These are phyloP conservation scores for Aurantiochytrium sp. DNA, from an alignment of 108 stramenopile species.

Conservation along the genomic window DNA sequence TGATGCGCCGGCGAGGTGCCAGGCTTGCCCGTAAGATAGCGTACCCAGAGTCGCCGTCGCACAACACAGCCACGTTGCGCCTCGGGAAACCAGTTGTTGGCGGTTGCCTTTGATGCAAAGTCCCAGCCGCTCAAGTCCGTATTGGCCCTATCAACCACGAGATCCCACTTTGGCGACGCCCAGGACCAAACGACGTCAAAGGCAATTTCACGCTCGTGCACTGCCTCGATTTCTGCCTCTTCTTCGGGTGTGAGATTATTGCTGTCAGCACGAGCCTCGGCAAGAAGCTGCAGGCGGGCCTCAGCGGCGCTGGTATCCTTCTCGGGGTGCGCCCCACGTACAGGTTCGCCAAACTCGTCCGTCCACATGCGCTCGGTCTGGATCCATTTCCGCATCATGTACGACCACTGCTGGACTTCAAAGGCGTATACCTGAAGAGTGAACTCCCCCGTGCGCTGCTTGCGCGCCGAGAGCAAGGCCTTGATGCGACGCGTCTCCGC, in stretches of 20 bases:
- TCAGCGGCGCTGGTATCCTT: background rate
- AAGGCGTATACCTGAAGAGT: background rate
- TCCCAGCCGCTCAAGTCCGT: conserved; percentile 3
- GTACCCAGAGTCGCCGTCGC: background rate
- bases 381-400: background rate
- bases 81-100: background rate
- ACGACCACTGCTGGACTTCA: background rate
- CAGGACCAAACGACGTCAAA: background rate
- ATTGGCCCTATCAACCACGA: background rate
- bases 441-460: background rate
- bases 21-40: background rate
- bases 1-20: background rate
- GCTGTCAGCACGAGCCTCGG: background rate
- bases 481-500: background rate
- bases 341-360: background rate
- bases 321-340: background rate
- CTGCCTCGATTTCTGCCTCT: background rate
- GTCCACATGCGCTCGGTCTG: background rate
- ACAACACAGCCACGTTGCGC: background rate
- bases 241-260: background rate
- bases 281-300: background rate
- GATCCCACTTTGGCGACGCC: conserved; percentile 1
- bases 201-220: background rate
- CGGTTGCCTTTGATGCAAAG: background rate
- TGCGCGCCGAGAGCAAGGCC: background rate